Conservation (phyloP, 164 flowering plant species). For the Vitis rupestris region DNA sequence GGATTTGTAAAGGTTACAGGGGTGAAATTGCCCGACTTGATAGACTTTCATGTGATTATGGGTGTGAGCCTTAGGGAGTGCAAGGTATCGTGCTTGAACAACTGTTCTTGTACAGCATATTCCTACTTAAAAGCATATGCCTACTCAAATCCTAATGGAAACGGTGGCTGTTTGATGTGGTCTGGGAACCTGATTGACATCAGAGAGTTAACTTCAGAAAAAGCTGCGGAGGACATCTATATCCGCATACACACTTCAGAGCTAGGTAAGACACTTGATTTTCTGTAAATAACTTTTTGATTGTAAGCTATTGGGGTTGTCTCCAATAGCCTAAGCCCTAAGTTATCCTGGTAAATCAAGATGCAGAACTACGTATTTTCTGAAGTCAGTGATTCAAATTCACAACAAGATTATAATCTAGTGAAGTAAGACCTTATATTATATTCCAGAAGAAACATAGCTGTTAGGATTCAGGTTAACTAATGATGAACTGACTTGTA, state of each 20-base stretch:
- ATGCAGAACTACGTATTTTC: no score
- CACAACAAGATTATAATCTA: no score
- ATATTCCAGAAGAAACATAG: no score
- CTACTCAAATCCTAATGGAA: not conserved
- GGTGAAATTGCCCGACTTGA: constrained; percentile 3
- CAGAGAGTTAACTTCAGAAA: not conserved
- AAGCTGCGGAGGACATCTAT: not conserved
- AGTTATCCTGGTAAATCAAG: no score
- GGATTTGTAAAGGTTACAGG: constrained; percentile 8
- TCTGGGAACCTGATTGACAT: not conserved
- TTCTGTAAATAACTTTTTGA: no score
- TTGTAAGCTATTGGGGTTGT: no score
- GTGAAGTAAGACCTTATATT: no score
- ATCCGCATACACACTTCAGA: not conserved
- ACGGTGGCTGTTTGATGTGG: not conserved
- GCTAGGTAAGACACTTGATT: not conserved
- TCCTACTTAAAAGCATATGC: not conserved
- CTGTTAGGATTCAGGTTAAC: no score
- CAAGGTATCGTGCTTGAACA: not conserved
- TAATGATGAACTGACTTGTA: no score
- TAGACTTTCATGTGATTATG: not conserved
- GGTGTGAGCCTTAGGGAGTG: not conserved
- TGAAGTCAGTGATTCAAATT: no score
- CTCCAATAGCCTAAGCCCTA: no score
- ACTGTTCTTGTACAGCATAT: constrained; percentile 1